These are phyloP conservation scores for Aotearoamyces nothofagi DNA, from an alignment of 2,329 filamentous ascomycete genomes.

Conservation along the genomic window DNA sequence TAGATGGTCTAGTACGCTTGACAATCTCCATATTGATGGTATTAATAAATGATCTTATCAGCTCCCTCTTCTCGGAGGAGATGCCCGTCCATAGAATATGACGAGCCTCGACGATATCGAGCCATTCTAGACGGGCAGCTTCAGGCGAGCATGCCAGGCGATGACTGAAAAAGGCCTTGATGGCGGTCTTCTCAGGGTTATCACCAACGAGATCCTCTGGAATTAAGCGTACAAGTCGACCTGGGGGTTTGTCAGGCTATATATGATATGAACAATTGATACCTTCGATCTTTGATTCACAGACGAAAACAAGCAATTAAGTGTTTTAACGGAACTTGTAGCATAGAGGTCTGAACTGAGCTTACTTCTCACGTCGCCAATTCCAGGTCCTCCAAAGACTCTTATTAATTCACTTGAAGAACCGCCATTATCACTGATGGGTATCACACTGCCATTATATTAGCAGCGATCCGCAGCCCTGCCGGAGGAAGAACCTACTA, in stretches of 20 bases:
- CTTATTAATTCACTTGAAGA: conserved; percentile 87
- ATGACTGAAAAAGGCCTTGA: conserved; percentile 78
- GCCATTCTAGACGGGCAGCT: conserved; percentile 64
- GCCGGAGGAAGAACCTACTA: conserved; percentile 14
- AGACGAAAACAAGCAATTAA: too few species aligned
- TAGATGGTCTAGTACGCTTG: conserved; percentile 57
- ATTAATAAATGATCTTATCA: conserved; percentile 65
- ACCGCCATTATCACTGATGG: conserved; percentile 91
- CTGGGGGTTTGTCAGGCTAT: conserved; percentile 25
- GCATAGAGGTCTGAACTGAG: too few species aligned
- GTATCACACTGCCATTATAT: conserved; percentile 62
- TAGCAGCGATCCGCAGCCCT: conserved; percentile 26
- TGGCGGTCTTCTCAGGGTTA: conserved; percentile 51
- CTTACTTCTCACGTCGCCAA: conserved; percentile 61
- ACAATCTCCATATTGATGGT: conserved; percentile 64
- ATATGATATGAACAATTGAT: background rate
- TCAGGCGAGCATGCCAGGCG: conserved; percentile 49
- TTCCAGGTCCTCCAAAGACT: conserved; percentile 83
- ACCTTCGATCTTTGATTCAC: too few species aligned
- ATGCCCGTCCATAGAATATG: conserved; percentile 62
- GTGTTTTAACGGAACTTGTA: too few species aligned
- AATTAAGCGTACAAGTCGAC: conserved; percentile 80
- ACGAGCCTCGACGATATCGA: conserved; percentile 72
- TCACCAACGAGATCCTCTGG: conserved; percentile 38
- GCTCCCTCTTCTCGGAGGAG: conserved; percentile 56